Conservation (phyloP, 2,329 filamentous ascomycete genomes). For the Aspergillus terreus region DNA sequence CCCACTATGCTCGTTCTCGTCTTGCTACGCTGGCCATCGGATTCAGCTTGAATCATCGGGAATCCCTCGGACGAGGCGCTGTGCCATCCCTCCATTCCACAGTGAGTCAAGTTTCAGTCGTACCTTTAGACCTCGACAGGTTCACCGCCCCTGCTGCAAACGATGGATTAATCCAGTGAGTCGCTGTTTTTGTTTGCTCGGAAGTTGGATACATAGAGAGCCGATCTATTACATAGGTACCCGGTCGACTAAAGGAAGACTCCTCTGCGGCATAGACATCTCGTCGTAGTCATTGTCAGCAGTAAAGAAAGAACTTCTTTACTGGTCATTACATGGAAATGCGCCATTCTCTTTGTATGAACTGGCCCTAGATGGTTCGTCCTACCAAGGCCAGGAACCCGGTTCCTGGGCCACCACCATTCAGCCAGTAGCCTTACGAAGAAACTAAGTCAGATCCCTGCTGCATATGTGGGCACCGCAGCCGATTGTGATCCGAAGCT, state of each 20-base stretch:
- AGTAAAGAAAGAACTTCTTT: too few relatives aligned
- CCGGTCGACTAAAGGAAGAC: too few relatives aligned
- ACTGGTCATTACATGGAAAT: neutral
- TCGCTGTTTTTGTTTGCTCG: neutral
- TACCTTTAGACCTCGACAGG: neutral
- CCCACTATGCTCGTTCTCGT: neutral
- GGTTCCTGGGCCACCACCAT: neutral
- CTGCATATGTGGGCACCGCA: neutral
- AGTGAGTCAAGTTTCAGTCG: neutral
- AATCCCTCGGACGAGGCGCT: neutral
- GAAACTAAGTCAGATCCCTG: neutral
- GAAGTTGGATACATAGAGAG: too few relatives aligned
- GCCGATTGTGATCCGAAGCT: neutral
- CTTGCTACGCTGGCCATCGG: neutral
- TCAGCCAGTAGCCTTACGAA: too few relatives aligned
- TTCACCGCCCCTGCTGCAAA: neutral
- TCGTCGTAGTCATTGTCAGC: too few relatives aligned
- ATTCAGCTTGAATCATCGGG: neutral
- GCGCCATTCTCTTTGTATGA: too few relatives aligned
- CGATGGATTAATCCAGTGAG: neutral
- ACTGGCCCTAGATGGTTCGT: too few relatives aligned
- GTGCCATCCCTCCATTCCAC: constrained; percentile 6
- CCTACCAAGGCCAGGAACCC: neutral
- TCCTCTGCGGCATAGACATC: too few relatives aligned
- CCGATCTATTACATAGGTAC: too few relatives aligned